Evolutionary conservation across 2,329 filamentous ascomycete genomes (phyloP).

Genomic region (Colletotrichum nymphaeae): DNA sequence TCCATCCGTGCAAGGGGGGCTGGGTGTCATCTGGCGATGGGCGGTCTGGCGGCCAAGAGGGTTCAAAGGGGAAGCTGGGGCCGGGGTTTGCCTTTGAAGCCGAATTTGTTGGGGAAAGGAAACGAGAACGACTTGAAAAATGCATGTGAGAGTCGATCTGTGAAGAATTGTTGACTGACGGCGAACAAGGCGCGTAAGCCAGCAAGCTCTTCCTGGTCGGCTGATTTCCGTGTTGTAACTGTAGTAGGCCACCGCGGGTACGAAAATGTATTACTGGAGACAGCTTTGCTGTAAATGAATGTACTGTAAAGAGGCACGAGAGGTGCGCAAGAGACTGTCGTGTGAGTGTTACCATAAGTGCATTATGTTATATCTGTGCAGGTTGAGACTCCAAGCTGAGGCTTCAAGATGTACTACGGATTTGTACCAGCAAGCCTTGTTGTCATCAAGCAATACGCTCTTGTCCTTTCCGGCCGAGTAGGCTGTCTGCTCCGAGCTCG

Average conservation of each 20-base stretch:
- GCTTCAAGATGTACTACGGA: not conserved
- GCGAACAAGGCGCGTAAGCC: constrained; percentile 1
- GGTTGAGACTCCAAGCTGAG: not conserved
- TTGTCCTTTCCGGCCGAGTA: constrained; percentile 6
- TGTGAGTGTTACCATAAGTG: not conserved
- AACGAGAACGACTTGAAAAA: not conserved
- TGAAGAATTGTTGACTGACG: constrained; percentile 28
- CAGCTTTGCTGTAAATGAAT: not conserved
- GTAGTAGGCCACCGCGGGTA: not conserved
- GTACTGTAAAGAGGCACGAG: not conserved
- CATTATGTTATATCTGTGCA: not conserved
- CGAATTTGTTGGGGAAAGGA: constrained; percentile 35
- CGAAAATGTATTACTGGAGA: not conserved
- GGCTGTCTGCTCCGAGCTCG: not conserved
- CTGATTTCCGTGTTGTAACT: not conserved
- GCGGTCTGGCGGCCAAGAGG: constrained; percentile 35
- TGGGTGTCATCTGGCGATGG: constrained; percentile 33
- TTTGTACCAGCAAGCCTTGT: not conserved
- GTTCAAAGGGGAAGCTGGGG: constrained; percentile 35
- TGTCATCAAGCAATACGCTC: not conserved
- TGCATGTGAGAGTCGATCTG: constrained; percentile 33
- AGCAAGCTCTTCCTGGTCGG: constrained; percentile 17
- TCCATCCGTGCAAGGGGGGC: constrained; percentile 14
- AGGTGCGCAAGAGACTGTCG: no score
- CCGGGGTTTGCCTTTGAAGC: constrained; percentile 25